A percentile compares a stretch with the other conserved stretches of the same genome.
phyloP scores from a whole-genome alignment of 2,329 filamentous ascomycete species.

The Stagonosporopsis rhizophila region DNA sequence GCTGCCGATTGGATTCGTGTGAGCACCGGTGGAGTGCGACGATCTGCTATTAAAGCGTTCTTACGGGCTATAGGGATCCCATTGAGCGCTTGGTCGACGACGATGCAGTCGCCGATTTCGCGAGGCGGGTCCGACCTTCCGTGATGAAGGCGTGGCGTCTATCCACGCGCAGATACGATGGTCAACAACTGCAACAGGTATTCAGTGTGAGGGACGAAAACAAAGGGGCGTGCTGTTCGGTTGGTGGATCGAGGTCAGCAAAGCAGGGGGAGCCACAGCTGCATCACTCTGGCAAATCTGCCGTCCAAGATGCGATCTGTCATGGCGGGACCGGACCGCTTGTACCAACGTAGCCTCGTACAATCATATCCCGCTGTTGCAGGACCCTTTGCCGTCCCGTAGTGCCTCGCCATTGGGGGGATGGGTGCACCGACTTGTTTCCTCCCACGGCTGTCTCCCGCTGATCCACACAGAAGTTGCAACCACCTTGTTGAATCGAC shows the following conservation, averaged over 20 bases:
- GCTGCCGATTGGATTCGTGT: constrained; percentile 4
- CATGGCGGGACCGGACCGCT: constrained; percentile 5
- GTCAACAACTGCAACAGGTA: background rate
- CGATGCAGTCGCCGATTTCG: background rate
- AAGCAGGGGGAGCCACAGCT: background rate
- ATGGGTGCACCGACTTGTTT: background rate
- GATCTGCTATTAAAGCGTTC: constrained; percentile 12
- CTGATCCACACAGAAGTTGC: background rate
- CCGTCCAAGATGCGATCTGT: background rate
- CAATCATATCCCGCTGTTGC: background rate
- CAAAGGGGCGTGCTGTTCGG: background rate
- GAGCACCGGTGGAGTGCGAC: background rate
- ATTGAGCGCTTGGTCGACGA: background rate
- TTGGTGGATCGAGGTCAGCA: background rate
- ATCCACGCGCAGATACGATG: constrained; percentile 4
- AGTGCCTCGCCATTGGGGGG: background rate
- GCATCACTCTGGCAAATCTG: background rate
- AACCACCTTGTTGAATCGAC: background rate
- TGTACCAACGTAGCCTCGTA: background rate
- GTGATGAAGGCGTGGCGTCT: background rate
- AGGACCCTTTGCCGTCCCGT: background rate
- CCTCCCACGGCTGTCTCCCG: background rate
- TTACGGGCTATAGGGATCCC: constrained; percentile 8
- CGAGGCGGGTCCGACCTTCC: background rate
- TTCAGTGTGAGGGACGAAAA: background rate